Conservation (phyloP, 768 basidiomycete genomes). For the Pholiota conissans region DNA sequence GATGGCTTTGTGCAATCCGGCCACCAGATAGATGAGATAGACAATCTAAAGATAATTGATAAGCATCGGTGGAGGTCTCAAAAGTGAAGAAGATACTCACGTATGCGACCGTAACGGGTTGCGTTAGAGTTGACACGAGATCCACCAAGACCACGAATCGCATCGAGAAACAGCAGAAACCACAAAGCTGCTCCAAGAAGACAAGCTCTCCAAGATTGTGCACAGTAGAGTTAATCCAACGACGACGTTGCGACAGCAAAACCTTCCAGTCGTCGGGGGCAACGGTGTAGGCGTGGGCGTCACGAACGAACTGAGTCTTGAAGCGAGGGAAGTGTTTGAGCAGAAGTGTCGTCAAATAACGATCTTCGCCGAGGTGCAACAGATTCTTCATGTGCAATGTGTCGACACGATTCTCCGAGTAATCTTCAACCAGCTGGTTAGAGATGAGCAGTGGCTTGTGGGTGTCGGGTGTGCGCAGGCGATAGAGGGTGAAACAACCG, state of each 20-base stretch:
- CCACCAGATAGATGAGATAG: conserved; percentile 84
- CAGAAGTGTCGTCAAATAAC: conserved; percentile 93
- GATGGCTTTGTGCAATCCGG: conserved; percentile 61
- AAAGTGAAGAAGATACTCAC: conserved; percentile 48
- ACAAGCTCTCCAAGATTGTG: conserved; percentile 95
- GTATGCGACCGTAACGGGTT: conserved; percentile 87
- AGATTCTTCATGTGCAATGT: conserved; percentile 99
- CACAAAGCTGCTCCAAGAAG: conserved; percentile 88
- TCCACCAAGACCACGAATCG: conserved; percentile 98
- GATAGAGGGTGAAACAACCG: conserved; percentile 98
- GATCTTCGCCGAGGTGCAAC: conserved; percentile 97
- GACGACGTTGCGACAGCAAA: conserved; percentile 91
- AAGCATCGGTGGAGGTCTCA: background rate
- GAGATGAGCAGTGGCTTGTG: conserved; percentile 94
- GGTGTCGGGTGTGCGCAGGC: conserved; percentile 90
- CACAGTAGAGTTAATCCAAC: conserved; percentile 99
- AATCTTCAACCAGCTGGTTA: conserved; percentile 87
- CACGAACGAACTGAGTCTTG: conserved; percentile 95
- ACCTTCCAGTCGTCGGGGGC: conserved; percentile 97
- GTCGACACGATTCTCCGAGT: conserved; percentile 94
- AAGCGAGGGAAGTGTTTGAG: conserved; percentile 93
- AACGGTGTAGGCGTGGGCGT: conserved; percentile 92
- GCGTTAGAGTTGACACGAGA: conserved; percentile 81
- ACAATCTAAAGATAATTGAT: conserved; percentile 57
- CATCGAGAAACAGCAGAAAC: conserved; percentile 99